These are phyloP conservation scores for Linderniella brevidens DNA, from an alignment of 257 asterid species.

Conservation along the genomic window DNA sequence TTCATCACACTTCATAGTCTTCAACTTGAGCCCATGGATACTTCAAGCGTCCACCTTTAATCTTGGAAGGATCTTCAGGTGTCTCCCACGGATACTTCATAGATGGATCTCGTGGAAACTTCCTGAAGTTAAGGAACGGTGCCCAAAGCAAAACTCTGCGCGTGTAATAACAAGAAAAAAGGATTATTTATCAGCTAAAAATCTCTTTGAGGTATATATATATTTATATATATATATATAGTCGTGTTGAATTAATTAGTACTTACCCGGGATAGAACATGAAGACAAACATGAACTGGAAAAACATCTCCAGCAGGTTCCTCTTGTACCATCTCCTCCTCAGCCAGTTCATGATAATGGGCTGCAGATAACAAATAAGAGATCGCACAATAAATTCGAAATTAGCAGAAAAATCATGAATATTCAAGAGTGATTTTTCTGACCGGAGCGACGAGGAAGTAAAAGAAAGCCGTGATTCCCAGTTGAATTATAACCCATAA, in stretches of 20 bases:
- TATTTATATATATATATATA: too few species aligned
- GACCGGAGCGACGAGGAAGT: conserved; percentile 53
- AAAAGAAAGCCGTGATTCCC: conserved; percentile 59
- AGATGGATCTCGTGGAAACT: conserved; percentile 62
- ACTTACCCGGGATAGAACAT: conserved; percentile 74
- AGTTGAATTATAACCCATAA: conserved; percentile 40
- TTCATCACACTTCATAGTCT: conserved; percentile 43
- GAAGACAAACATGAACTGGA: conserved; percentile 83
- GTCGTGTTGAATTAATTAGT: not conserved
- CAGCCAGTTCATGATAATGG: conserved; percentile 75
- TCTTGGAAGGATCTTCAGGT: conserved; percentile 41
- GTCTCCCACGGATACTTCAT: conserved; percentile 78
- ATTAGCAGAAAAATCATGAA: not conserved
- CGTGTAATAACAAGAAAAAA: not conserved
- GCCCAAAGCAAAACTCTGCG: conserved; percentile 67
- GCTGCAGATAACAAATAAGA: conserved; percentile 24
- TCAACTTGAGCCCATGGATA: conserved; percentile 66
- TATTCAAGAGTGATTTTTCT: not conserved
- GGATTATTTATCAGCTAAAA: not conserved
- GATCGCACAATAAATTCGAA: not conserved
- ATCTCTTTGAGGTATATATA: too few species aligned
- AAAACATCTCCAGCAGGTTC: conserved; percentile 57
- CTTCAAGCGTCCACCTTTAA: conserved; percentile 37
- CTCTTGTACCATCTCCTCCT: conserved; percentile 78
- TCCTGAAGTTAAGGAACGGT: conserved; percentile 77